Percentiles rank a stretch among this genome's conserved stretches.
Conservation (phyloP, 495 filamentous ascomycete species). For the Podospora pseudoanserina region DNA sequence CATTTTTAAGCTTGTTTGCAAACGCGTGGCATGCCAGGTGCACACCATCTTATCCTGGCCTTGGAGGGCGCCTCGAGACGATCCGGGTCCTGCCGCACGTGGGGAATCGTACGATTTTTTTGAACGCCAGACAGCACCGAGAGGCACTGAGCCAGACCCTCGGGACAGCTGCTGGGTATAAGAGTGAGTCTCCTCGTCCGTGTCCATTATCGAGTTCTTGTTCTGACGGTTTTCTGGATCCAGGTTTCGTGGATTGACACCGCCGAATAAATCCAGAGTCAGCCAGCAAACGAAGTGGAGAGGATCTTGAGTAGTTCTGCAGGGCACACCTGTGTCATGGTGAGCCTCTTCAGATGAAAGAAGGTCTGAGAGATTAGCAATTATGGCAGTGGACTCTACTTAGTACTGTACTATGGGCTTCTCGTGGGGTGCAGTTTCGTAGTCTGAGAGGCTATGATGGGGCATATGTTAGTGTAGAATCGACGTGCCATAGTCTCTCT, state of each 20-base stretch:
- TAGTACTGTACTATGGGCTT: neutral
- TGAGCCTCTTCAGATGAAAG: neutral
- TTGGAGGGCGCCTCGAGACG: conserved; percentile 17
- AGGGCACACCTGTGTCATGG: neutral
- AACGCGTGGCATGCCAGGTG: conserved; percentile 7
- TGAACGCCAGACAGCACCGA: conserved; percentile 15
- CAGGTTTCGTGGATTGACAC: neutral
- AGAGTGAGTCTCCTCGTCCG: neutral
- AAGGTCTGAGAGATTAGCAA: neutral
- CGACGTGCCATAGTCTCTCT: neutral
- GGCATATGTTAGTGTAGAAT: neutral
- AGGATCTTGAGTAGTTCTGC: neutral
- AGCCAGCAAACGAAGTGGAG: neutral
- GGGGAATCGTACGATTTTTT: conserved; percentile 34
- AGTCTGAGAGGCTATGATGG: neutral
- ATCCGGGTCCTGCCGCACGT: conserved; percentile 29
- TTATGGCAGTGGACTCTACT: neutral
- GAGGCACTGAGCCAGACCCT: neutral
- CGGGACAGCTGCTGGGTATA: conserved; percentile 11
- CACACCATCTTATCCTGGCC: conserved; percentile 19
- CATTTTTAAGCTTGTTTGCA: conserved; percentile 16
- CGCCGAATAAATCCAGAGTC: neutral
- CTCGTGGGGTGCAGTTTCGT: neutral
- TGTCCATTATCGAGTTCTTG: neutral
- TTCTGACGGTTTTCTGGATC: neutral